Conservation (phyloP, 768 basidiomycete species). For the Dentipellis fragilis region DNA sequence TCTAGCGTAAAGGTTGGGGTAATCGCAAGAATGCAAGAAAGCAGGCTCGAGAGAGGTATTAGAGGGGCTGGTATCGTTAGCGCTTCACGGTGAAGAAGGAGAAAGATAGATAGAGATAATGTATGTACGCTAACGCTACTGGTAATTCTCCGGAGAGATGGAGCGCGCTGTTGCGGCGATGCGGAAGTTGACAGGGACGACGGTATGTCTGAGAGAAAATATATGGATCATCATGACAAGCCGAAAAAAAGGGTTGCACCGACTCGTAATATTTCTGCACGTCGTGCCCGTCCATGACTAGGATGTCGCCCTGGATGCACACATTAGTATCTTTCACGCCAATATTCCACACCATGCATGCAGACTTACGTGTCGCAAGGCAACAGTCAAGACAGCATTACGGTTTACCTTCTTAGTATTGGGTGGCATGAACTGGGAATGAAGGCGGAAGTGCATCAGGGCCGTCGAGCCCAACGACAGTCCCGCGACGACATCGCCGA, state of each 20-base stretch:
- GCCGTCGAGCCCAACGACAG: slow-evolving; percentile 71
- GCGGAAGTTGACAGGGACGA: slow-evolving; percentile 63
- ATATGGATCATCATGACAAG: slow-evolving; percentile 3
- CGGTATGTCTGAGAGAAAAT: slow-evolving; percentile 48
- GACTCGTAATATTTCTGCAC: slow-evolving; percentile 69
- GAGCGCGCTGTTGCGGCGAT: slow-evolving; percentile 73
- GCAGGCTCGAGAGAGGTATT: not conserved
- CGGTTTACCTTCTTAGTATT: slow-evolving; percentile 16
- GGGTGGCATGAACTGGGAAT: slow-evolving; percentile 20
- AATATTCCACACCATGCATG: not conserved
- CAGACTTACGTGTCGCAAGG: slow-evolving; percentile 53
- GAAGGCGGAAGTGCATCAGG: slow-evolving; percentile 67
- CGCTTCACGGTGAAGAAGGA: too few relatives aligned
- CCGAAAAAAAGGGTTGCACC: slow-evolving; percentile 14
- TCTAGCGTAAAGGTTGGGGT: too few relatives aligned
- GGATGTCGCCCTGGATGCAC: slow-evolving; percentile 55
- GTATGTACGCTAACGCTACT: not conserved
- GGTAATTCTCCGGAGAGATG: slow-evolving; percentile 31
- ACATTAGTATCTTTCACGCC: slow-evolving; percentile 7
- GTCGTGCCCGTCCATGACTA: slow-evolving; percentile 65
- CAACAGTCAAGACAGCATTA: slow-evolving; percentile 38
- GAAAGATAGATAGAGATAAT: not conserved
- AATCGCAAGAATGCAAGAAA: slow-evolving; percentile 1
- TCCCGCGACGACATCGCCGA: slow-evolving; percentile 66
- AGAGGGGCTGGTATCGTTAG: too few relatives aligned